Conservation (phyloP, 306 rosid genomes). For the Acacia crassicarpa region DNA sequence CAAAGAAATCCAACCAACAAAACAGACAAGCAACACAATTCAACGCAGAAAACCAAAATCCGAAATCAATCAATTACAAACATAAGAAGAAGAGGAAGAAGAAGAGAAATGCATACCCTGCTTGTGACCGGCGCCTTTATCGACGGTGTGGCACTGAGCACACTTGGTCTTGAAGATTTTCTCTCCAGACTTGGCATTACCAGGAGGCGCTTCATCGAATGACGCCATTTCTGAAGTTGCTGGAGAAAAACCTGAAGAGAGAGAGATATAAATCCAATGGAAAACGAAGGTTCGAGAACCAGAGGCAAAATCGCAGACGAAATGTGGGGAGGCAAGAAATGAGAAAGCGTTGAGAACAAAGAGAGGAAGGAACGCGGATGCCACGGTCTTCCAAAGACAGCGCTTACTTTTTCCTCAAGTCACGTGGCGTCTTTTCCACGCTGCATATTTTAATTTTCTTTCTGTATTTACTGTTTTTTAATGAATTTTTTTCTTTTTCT, state of each 20-base stretch:
- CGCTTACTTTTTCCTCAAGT: constrained; percentile 33
- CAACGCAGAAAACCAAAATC: not conserved
- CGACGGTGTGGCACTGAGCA: constrained; percentile 95
- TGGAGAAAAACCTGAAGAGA: not conserved
- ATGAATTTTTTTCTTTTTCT: no score
- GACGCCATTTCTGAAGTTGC: constrained; percentile 60
- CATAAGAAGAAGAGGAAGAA: not conserved
- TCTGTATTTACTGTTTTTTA: no score
- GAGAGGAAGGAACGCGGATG: constrained; percentile 32
- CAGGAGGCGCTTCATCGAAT: constrained; percentile 77
- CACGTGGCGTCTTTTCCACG: constrained; percentile 38
- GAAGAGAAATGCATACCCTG: constrained; percentile 52
- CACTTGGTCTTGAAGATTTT: constrained; percentile 84
- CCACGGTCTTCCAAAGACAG: constrained; percentile 31
- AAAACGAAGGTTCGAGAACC: not conserved
- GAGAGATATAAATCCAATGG: not conserved
- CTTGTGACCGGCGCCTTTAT: constrained; percentile 87
- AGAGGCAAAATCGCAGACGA: not conserved
- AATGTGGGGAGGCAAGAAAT: no score
- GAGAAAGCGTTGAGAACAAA: not conserved
- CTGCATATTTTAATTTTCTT: not conserved
- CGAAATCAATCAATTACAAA: not conserved
- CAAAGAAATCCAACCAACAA: not conserved
- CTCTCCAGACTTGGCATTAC: constrained; percentile 60
- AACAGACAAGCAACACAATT: constrained; percentile 22